Conservation (phyloP, 2,329 filamentous ascomycete species). For the Aspergillus oerlinghausenensis region DNA sequence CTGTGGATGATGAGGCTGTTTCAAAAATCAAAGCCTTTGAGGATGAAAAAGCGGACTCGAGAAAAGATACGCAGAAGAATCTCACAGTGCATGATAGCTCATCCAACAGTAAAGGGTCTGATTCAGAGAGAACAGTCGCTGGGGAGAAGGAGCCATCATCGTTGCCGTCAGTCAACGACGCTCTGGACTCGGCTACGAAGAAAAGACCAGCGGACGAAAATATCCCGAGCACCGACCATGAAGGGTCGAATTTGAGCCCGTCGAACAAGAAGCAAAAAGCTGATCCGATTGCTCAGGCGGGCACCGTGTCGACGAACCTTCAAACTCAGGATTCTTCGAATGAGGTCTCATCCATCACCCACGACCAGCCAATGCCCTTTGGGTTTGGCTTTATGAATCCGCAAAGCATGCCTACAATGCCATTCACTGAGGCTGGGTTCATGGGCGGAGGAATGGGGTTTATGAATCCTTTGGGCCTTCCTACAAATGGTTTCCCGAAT, state of each 20-base stretch:
- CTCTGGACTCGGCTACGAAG: conserved; percentile 49
- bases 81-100: conserved; percentile 22
- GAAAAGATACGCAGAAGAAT: conserved; percentile 40
- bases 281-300: conserved; percentile 27
- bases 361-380: conserved; percentile 35
- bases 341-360: conserved; percentile 18
- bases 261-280: conserved; percentile 43
- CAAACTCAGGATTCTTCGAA: conserved; percentile 15
- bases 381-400: conserved; percentile 29
- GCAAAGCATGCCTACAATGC: conserved; percentile 27
- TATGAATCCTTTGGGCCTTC: conserved; percentile 40
- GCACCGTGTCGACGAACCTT: conserved; percentile 5
- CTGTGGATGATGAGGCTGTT: conserved; percentile 72
- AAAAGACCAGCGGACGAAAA: conserved; percentile 80
- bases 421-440: conserved; percentile 33
- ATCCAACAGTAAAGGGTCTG: conserved; percentile 15
- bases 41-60: conserved; percentile 46
- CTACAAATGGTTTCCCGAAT: conserved; percentile 27
- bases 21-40: conserved; percentile 74
- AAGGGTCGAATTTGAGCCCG: conserved; percentile 33
- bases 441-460: conserved; percentile 28
- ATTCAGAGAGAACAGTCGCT: conserved; percentile 8
- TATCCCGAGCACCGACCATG: conserved; percentile 48
- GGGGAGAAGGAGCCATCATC: conserved; percentile 21
- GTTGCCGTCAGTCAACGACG: conserved; percentile 29